Evolutionary conservation across 768 basidiomycete species (phyloP).

Genomic region (Tephrocybe rancida): DNA sequence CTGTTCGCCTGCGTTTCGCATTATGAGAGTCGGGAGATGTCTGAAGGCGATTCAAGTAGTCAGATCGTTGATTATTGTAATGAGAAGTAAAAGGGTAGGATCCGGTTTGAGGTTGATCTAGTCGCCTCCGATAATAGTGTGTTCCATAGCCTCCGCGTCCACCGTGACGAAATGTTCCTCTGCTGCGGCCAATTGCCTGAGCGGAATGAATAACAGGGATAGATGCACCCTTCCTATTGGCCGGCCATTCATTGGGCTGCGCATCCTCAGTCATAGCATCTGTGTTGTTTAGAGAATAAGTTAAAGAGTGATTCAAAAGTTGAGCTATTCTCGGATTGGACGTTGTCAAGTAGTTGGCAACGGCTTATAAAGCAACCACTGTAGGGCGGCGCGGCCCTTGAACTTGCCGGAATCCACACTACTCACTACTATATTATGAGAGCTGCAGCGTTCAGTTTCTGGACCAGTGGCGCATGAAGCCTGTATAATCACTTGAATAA

Average conservation of each 20-base stretch:
- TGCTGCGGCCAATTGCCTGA: background rate
- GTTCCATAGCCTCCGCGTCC: slow-evolving; percentile 1
- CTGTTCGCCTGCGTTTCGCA: slow-evolving; percentile 11
- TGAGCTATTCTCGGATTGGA: background rate
- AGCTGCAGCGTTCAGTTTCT: no score
- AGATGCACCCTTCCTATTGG: slow-evolving; percentile 12
- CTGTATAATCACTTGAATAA: no score
- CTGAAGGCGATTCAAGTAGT: background rate
- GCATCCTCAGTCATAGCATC: slow-evolving; percentile 21
- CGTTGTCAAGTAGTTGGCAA: no score
- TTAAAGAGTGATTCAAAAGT: background rate
- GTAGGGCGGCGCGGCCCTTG: no score
- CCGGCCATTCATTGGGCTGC: slow-evolving; percentile 18
- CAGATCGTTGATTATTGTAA: background rate
- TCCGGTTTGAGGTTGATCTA: background rate
- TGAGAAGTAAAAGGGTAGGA: slow-evolving; percentile 3
- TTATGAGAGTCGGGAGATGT: background rate
- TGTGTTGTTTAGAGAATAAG: slow-evolving; percentile 9
- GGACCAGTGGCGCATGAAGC: no score
- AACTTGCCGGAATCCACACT: no score
- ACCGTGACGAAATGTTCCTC: background rate
- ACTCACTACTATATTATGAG: no score
- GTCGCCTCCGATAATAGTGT: slow-evolving; percentile 2
- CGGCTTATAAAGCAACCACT: no score
- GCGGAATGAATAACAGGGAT: slow-evolving; percentile 11